Conservation (phyloP, 2,329 filamentous ascomycete species). For the Cercospora beticola region DNA sequence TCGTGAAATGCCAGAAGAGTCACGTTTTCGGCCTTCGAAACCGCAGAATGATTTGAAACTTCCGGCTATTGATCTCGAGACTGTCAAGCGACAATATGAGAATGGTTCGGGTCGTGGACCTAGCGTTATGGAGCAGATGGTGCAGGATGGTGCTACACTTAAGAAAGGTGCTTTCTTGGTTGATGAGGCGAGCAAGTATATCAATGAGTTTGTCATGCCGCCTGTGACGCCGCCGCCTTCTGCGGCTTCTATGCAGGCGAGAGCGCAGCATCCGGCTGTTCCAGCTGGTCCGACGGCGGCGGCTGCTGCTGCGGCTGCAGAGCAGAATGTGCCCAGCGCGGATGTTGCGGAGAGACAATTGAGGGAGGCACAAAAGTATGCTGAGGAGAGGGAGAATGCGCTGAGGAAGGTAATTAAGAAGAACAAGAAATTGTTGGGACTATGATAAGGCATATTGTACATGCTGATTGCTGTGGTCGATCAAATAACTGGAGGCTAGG, state of each 20-base stretch:
- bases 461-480: neutral
- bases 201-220: conserved; percentile 43
- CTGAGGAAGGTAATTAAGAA: conserved; percentile 39
- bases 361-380: conserved; percentile 34
- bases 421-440: conserved; percentile 37
- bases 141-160: conserved; percentile 38
- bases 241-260: conserved; percentile 12
- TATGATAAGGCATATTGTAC: conserved; percentile 11
- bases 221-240: conserved; percentile 35
- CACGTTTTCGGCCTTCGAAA: conserved; percentile 33
- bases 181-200: conserved; percentile 40
- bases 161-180: conserved; percentile 42
- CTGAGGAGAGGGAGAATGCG: conserved; percentile 38
- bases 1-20: conserved; percentile 39
- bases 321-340: conserved; percentile 24
- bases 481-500: neutral
- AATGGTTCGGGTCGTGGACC: conserved; percentile 33
- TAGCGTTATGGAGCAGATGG: conserved; percentile 42
- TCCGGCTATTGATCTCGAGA: conserved; percentile 35
- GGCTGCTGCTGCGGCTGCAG: neutral
- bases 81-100: conserved; percentile 32
- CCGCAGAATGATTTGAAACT: conserved; percentile 36
- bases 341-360: conserved; percentile 37
- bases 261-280: neutral
- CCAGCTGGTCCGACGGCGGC: neutral